These are phyloP conservation scores for Aspergillus pseudonomiae DNA, from an alignment of 2,329 filamentous ascomycete species.

Conservation along the genomic window DNA sequence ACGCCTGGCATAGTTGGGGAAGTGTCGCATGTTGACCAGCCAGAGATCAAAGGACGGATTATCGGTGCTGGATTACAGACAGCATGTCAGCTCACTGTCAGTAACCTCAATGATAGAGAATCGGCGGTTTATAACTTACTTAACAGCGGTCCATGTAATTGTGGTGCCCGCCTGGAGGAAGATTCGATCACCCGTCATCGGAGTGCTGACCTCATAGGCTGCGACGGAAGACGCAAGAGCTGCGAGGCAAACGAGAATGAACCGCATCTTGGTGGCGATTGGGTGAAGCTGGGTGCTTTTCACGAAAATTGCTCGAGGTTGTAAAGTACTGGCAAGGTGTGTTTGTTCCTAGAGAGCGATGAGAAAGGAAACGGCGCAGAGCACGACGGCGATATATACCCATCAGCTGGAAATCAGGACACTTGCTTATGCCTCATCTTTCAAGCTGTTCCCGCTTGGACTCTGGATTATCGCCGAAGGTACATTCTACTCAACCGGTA, in stretches of 20 bases:
- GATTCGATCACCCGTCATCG: not conserved
- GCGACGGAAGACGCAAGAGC: not conserved
- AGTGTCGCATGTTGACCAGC: not conserved
- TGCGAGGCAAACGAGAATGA: not conserved
- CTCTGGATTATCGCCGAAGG: not conserved
- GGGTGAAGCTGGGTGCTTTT: not conserved
- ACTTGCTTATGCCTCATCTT: not conserved
- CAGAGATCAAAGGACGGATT: not conserved
- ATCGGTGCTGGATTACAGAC: not conserved
- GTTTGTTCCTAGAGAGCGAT: not conserved
- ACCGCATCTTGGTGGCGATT: not conserved
- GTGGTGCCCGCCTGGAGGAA: not conserved
- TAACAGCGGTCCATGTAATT: not conserved
- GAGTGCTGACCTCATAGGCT: not conserved
- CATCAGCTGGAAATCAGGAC: rapidly evolving
- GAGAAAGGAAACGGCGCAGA: not conserved
- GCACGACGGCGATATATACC: not conserved
- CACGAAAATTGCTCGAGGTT: not conserved
- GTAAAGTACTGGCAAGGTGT: rapidly evolving
- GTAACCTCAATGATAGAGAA: rapidly evolving
- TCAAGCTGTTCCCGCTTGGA: not conserved
- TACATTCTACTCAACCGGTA: not conserved
- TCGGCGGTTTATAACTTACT: not conserved
- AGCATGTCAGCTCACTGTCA: not conserved
- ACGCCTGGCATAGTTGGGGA: not conserved